These are phyloP conservation scores for Thelonectria rubi DNA, from an alignment of 2,329 filamentous ascomycete species.

Conservation along the genomic window DNA sequence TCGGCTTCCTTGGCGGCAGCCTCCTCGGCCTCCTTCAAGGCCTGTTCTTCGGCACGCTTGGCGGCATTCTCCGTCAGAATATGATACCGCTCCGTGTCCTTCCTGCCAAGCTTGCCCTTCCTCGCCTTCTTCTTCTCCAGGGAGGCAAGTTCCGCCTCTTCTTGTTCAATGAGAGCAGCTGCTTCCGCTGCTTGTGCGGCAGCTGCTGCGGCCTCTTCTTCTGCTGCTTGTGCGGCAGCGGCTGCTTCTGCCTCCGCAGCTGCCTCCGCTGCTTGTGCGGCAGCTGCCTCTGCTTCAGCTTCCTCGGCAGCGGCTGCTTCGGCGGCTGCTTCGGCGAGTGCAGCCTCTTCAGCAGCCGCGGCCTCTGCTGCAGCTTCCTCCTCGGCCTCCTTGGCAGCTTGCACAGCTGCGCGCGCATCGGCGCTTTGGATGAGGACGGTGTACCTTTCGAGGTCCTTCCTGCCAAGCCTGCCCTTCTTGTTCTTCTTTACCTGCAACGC, in stretches of 20 bases:
- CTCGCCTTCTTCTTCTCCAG: conserved; percentile 35
- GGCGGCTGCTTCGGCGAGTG: conserved; percentile 21
- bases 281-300: conserved; percentile 30
- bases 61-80: conserved; percentile 18
- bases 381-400: conserved; percentile 31
- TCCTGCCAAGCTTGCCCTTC: conserved; percentile 37
- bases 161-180: conserved; percentile 15
- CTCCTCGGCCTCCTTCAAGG: conserved; percentile 32
- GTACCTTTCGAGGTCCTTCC: conserved; percentile 38
- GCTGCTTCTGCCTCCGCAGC: conserved; percentile 41
- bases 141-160: conserved; percentile 23
- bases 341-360: conserved; percentile 33
- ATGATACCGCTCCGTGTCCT: conserved; percentile 36
- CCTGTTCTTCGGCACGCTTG: conserved; percentile 26
- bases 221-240: conserved; percentile 38
- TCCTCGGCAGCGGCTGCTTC: conserved; percentile 38
- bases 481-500: conserved; percentile 35
- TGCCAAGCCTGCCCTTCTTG: conserved; percentile 36
- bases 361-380: conserved; percentile 24
- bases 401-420: conserved; percentile 23
- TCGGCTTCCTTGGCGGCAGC: conserved; percentile 26
- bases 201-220: conserved; percentile 21
- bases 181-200: conserved; percentile 4
- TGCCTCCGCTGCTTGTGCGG: conserved; percentile 26
- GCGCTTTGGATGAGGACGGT: conserved; percentile 20